Conservation (phyloP, 495 filamentous ascomycete genomes). For the Penicillium manginii region DNA sequence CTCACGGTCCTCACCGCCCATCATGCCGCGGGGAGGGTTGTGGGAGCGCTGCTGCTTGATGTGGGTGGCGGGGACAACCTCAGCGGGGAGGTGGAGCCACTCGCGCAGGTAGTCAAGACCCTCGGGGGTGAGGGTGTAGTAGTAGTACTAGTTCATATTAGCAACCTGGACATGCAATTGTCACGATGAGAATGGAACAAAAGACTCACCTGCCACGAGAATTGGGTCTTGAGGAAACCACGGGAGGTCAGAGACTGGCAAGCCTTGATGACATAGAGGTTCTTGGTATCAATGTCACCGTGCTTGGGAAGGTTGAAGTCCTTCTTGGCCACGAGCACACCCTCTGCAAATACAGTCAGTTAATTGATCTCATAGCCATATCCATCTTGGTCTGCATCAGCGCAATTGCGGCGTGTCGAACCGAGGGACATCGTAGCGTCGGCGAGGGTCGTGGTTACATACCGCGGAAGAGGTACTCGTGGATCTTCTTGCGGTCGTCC, state of each 20-base stretch:
- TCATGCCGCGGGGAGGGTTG: constrained; percentile 96
- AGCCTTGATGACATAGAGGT: constrained; percentile 98
- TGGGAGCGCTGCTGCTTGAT: constrained; percentile 99
- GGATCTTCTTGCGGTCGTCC: constrained; percentile 99
- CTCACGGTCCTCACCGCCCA: constrained; percentile 89
- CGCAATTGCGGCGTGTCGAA: constrained; percentile 9
- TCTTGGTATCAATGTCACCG: constrained; percentile 95
- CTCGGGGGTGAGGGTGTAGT: constrained; percentile 99
- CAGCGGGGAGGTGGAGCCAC: constrained; percentile 99
- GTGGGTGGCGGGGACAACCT: constrained; percentile 99
- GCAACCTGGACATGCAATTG: no score
- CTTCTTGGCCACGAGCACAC: constrained; percentile 98
- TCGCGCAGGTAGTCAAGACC: constrained; percentile 99
- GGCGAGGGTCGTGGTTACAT: constrained; percentile 44
- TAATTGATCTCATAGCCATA: constrained; percentile 11
- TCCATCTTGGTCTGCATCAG: not conserved
- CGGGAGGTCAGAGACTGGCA: constrained; percentile 96
- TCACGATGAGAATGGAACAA: no score
- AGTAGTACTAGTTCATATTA: constrained; percentile 72
- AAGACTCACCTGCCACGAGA: constrained; percentile 78
- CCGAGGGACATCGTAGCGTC: constrained; percentile 11
- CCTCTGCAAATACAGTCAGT: constrained; percentile 62
- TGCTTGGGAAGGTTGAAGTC: constrained; percentile 95
- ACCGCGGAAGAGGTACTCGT: constrained; percentile 99
- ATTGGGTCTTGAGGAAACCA: constrained; percentile 98